Evolutionary conservation across 305 asterid species (phyloP), one percentile per base, ranked within the genome.

Genomic region (Fraxinus velutina): DNA sequence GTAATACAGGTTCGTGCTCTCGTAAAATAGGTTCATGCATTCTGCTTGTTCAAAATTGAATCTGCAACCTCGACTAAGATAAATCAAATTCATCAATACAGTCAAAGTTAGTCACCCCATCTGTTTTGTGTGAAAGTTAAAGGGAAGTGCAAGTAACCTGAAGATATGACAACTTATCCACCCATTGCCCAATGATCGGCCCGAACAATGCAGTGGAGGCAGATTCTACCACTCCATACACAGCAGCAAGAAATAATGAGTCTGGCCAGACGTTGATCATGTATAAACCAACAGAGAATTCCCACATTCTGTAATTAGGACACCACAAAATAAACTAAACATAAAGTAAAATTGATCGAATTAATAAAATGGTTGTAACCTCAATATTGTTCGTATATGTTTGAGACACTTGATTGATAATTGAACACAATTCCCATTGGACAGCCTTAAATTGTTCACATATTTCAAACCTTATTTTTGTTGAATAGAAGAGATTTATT

Each of bases 221-320:
- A 55, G 96, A 86, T 84, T 95, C 99, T 4, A 89, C 93, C 75
- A 90, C 93, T 57, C 99, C 98, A 83, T 94, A 95, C 83, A 86
- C 88, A 52, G 98, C 99, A 55, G 97, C 90, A 78, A 95, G 92
- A 88, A 93, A 87, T 44, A 96, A 75, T 22, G 99, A 92, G 79
- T 92, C 90, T 33, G 97, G 98, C 97, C 96, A 94, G 21, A 96
- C 84, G 70, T 90, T 89, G 87, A 96, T 96, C 98, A 94, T 94
- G 88, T 96, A 94, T 55, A 96, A 77, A 78, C 91, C 98, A 13
- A 96, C 96, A 0, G 98, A 96, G 88, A 96, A 96, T 80, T 96
- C 98, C 99, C 99, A 96, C 98, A 96, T 96, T 89, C 99, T 95
- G 91, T 60, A 57, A 71, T 52, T 68, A 30, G 2, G 17, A 4